Base-by-base conservation (phyloP, 495 filamentous ascomycete genomes). In the Penicillium longicatenatum region DNA sequence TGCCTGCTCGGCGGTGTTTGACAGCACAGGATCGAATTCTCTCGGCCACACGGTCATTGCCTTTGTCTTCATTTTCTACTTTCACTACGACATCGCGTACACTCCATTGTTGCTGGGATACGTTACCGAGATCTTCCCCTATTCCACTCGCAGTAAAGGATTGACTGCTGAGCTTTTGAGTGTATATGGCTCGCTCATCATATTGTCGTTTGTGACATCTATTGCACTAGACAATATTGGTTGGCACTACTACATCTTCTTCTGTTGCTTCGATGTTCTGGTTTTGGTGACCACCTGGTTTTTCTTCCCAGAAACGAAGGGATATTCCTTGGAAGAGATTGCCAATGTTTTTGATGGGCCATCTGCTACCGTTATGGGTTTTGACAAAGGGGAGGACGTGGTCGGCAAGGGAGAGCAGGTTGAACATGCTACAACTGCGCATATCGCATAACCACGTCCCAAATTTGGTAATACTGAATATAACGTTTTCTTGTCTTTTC, bases 301-400 rank as follows among this genome's bases (percentile, higher is more conserved):
- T 72, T 77, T 79, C 69, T 87, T 84, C 57, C 76, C 86, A 49
- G 85, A 89, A 75, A 89, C 85, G 48, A 80, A 79, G 60, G 80
- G 82, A 17, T 77, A 81, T 20, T 84, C 83, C 22, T 78, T 87
- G 49, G 86, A 89, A 68, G 84, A 86, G 65, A 80, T 87, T 16
- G 79, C 77, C 55, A 75, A 77, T 70, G 69, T 85, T 60, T 83
- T 86, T 62, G 84, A 86, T 50, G 82, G 82, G 26, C 54, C 57
- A 30, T 63, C 56, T 12, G 20, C 57, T 20, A 35, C 22, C 16
- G 43, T 31, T 1, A 53, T 17, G 21, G 54, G 43, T 21, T 55
- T 54, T 44, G 41, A 39, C 24, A 58, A 61, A 33, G 37, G 11
- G 1, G 49, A 54, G 14, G 58, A 64, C 2, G 37, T n/a, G n/a